A percentile compares a stretch with the other conserved stretches of the same genome.
phyloP scores from a whole-genome alignment of 345 rosid species.

The Eutrema heterophyllum region DNA sequence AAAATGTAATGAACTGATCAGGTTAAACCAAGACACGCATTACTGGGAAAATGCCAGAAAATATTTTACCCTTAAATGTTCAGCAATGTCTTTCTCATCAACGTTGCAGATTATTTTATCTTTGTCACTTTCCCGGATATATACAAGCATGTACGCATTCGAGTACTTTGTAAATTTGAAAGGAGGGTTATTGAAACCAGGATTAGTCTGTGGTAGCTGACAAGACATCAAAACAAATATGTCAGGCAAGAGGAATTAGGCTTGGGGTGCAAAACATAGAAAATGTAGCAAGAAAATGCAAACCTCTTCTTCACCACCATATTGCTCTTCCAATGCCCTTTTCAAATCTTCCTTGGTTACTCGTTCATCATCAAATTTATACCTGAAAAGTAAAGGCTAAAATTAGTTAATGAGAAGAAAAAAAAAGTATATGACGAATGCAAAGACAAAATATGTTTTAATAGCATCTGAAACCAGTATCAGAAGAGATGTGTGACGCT shows the following conservation, averaged over 20 bases:
- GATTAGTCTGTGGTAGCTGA: constrained; percentile 88
- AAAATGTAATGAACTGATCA: constrained; percentile 14
- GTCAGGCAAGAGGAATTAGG: constrained; percentile 18
- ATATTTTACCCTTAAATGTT: constrained; percentile 77
- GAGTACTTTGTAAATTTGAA: constrained; percentile 90
- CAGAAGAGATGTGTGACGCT: background rate
- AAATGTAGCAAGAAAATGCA: constrained; percentile 1
- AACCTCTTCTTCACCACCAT: constrained; percentile 99
- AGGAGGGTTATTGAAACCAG: constrained; percentile 89
- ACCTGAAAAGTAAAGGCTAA: constrained; percentile 44
- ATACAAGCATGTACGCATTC: constrained; percentile 99
- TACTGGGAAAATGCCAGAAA: background rate
- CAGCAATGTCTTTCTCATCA: constrained; percentile 96
- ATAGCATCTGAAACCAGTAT: background rate
- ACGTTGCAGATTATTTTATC: constrained; percentile 95
- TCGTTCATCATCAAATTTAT: constrained; percentile 94
- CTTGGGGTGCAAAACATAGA: background rate
- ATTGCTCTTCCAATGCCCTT: constrained; percentile 96
- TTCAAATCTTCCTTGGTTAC: constrained; percentile 92
- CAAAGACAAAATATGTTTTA: background rate
- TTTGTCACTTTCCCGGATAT: constrained; percentile 93
- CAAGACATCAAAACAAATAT: constrained; percentile 25
- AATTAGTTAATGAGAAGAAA: background rate
- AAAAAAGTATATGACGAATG: background rate
- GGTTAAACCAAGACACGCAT: constrained; percentile 8